phyloP scores from a whole-genome alignment of 345 rosid species.

The Lumnitzera littorea region DNA sequence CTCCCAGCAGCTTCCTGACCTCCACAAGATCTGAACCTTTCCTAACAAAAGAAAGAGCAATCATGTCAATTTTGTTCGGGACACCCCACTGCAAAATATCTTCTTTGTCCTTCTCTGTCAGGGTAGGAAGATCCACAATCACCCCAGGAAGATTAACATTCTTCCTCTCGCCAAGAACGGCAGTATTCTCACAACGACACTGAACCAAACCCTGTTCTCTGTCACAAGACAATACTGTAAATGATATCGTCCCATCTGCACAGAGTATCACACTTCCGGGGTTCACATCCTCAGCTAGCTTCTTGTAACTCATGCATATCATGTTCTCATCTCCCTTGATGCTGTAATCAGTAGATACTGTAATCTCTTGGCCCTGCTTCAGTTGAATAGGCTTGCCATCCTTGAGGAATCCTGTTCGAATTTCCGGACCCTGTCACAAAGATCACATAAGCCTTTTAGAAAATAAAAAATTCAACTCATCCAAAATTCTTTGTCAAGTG shows the following conservation, averaged over 20 bases:
- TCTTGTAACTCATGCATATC: slow-evolving; percentile 93
- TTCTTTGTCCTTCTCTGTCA: slow-evolving; percentile 96
- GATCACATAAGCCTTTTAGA: background rate
- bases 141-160: slow-evolving; percentile 98
- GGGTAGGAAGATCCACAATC: slow-evolving; percentile 92
- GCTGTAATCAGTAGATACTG: slow-evolving; percentile 68
- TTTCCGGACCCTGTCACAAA: slow-evolving; percentile 63
- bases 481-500: too few species aligned
- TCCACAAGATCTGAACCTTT: slow-evolving; percentile 89
- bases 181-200: slow-evolving; percentile 85
- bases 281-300: slow-evolving; percentile 71
- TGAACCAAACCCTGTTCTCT: slow-evolving; percentile 55
- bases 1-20: slow-evolving; percentile 77
- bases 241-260: slow-evolving; percentile 91
- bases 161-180: slow-evolving; percentile 95
- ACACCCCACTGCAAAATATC: slow-evolving; percentile 89
- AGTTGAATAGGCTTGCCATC: slow-evolving; percentile 63
- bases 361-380: slow-evolving; percentile 77
- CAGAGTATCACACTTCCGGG: slow-evolving; percentile 93
- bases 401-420: slow-evolving; percentile 70
- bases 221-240: slow-evolving; percentile 75
- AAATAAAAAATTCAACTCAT: background rate
- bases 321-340: slow-evolving; percentile 65
- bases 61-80: slow-evolving; percentile 92
- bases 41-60: slow-evolving; percentile 90